Evolutionary conservation across 768 basidiomycete genomes (phyloP), one percentile per base, ranked within the genome.

Genomic region (Macrolepiota fuliginosa): DNA sequence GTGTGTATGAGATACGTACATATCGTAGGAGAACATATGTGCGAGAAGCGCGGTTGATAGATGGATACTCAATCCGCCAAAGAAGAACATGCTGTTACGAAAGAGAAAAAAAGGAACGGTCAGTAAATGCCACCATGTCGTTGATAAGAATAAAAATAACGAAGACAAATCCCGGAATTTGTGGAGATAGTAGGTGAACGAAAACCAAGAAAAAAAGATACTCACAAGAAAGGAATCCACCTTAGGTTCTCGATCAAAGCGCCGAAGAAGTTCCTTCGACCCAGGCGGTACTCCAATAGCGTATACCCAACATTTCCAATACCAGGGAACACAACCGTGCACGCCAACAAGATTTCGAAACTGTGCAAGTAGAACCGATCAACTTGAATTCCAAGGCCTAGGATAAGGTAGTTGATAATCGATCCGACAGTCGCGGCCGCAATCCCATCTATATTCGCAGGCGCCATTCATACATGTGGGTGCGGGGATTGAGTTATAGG

Each of bases 311-410:
- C 67, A 70, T 89, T 92, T 1, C 90, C 91, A 19, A 89, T 72
- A 27, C 85, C 90, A 63, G 88, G 85, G 75, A 92, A 92, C n/a
- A 92, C 89, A 57, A 90, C 81, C 0, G 83, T 83, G 52, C 88
- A 90, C 15, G 90, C 89, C 32, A 91, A 80, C 71, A 89, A 85
- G 67, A 92, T 89, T 71, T 92, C 91, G 69, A 91, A 92, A 65
- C 83, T 85, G 76, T 90, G 88, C 64, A 91, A 76, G 76, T 92
- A 92, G 75, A 87, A 91, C 32, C 80, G 78, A 66, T 92, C 90
- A 27, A 91, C 78, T 39, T 84, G 78, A 47, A 88, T 80, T 61
- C 76, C 83, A 63, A 89, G 85, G 0, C 91, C 90, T 54, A 92
- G 88, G 29, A 92, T 71, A 57, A 88, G 77, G 72, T 91, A 92